These are phyloP conservation scores for Saturnispora mendoncae DNA, from an alignment of 805 yeast genomes.

Conservation along the genomic window DNA sequence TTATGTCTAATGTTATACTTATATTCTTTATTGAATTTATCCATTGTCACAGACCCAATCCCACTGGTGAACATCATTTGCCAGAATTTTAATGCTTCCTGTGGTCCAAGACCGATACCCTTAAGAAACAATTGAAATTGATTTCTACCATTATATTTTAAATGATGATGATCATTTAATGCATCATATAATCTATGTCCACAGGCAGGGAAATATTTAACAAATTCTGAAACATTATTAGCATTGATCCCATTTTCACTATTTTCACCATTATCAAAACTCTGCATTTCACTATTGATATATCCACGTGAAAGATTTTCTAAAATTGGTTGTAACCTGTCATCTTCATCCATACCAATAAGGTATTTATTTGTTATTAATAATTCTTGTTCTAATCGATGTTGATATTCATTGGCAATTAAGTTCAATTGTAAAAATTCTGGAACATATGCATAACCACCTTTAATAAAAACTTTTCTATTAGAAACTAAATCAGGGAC, in stretches of 20 bases:
- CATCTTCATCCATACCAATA: conserved; percentile 86
- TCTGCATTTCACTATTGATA: conserved; percentile 41
- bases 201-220: conserved; percentile 75
- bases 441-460: conserved; percentile 81
- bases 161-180: conserved; percentile 55
- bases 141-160: conserved; percentile 75
- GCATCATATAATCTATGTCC: conserved; percentile 48
- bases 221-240: conserved; percentile 45
- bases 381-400: conserved; percentile 42
- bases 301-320: conserved; percentile 71
- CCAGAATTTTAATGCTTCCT: conserved; percentile 88
- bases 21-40: conserved; percentile 81
- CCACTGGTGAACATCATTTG: conserved; percentile 52
- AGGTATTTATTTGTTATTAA: conserved; percentile 64
- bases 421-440: conserved; percentile 68
- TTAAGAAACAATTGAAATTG: conserved; percentile 80
- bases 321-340: conserved; percentile 75
- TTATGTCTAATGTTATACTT: conserved; percentile 79
- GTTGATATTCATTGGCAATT: conserved; percentile 59
- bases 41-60: conserved; percentile 45
- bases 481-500: conserved; percentile 69
- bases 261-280: conserved; percentile 8
- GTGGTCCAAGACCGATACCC: conserved; percentile 80
- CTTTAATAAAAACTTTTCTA: conserved; percentile 57
- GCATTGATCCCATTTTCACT: conserved; percentile 40